Evolutionary conservation across 1,284 basidiomycete genomes (phyloP).

Genomic region (Vanrija sp.): DNA sequence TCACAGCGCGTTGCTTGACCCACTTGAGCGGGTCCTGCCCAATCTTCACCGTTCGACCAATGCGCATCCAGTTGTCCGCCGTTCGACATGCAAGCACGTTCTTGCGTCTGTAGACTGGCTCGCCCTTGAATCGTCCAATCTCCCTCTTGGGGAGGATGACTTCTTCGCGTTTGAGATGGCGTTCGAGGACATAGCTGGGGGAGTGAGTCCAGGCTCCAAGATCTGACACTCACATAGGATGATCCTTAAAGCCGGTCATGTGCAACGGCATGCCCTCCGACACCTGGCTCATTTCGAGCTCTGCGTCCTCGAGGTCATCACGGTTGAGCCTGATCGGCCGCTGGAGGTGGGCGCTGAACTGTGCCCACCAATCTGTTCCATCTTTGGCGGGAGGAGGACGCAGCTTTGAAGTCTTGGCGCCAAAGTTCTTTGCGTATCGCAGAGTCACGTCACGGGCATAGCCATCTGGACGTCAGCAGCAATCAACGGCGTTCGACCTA

Average conservation of each 20-base stretch:
- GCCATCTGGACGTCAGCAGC: slow-evolving; percentile 48
- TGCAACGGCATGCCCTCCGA: slow-evolving; percentile 92
- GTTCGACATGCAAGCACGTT: slow-evolving; percentile 81
- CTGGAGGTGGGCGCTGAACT: slow-evolving; percentile 60
- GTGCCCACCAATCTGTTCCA: slow-evolving; percentile 80
- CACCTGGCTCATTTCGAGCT: slow-evolving; percentile 71
- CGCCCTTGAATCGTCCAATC: slow-evolving; percentile 87
- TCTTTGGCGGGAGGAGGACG: slow-evolving; percentile 63
- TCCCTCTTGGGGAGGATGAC: slow-evolving; percentile 79
- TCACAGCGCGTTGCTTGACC: slow-evolving; percentile 81
- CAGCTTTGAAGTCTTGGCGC: slow-evolving; percentile 74
- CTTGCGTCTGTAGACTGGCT: slow-evolving; percentile 83
- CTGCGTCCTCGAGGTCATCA: slow-evolving; percentile 92
- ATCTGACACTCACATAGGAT: slow-evolving; percentile 65
- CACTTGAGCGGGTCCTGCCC: slow-evolving; percentile 84
- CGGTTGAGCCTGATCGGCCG: slow-evolving; percentile 78
- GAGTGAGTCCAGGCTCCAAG: not conserved
- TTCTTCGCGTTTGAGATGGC: slow-evolving; percentile 85
- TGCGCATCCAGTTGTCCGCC: slow-evolving; percentile 91
- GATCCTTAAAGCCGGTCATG: slow-evolving; percentile 89
- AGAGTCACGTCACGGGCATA: slow-evolving; percentile 56
- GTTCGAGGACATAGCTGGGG: slow-evolving; percentile 75
- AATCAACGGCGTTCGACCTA: slow-evolving; percentile 45
- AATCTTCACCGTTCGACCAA: slow-evolving; percentile 68
- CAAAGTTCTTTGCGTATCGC: slow-evolving; percentile 69